Evolutionary conservation across 169 alveolate species (phyloP), one percentile per base, ranked within the genome.

Genomic region (Plasmodium adleri): DNA sequence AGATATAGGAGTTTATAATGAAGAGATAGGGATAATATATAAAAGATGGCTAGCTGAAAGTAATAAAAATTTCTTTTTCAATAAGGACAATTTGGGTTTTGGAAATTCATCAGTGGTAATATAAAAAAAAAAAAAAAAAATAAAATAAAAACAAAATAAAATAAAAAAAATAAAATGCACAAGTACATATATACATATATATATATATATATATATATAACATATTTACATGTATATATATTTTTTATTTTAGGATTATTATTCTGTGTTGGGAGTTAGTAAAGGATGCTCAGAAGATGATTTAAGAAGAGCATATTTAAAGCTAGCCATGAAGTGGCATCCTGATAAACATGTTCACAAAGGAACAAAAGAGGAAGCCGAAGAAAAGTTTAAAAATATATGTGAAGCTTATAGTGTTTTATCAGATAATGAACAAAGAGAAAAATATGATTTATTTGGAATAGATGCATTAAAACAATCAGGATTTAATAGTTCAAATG

Each of bases 281-380:
- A 72, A 92, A 66, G 95, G 93, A 17, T 94, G 95, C 26, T 78
- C 94, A n/a, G 96, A 94, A 54, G 91, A 95, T 75, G 99, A 97
- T 26, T 94, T 98, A 67, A 97, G 97, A 83, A 97, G 97, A 93
- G 98, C 98, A 2, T 98, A 94, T 90, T 90, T 98, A 52, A 96
- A 96, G 76, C 92, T 96, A 22, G 99, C 99, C 17, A 93, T 95
- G 89, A 97, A 93, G 85, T 96, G 96, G 95, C 99, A 98, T 91
- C 99, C 99, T 12, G 99, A 97, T 92, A 98, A 98, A 92, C 99
- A 99, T 97, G 72, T 98, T 96, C 93, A 98, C 92, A 50, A 56
- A 12, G 60, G 88, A 91, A 50, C 93, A 70, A 68, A 74, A 88
- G 58, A 92, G 66, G 95, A 94, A 94, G 96, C 96, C 15, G 96